Evolutionary conservation across 805 yeast genomes (phyloP), one percentile per base, ranked within the genome.

Genomic region (Zygosaccharomyces siamensis): DNA sequence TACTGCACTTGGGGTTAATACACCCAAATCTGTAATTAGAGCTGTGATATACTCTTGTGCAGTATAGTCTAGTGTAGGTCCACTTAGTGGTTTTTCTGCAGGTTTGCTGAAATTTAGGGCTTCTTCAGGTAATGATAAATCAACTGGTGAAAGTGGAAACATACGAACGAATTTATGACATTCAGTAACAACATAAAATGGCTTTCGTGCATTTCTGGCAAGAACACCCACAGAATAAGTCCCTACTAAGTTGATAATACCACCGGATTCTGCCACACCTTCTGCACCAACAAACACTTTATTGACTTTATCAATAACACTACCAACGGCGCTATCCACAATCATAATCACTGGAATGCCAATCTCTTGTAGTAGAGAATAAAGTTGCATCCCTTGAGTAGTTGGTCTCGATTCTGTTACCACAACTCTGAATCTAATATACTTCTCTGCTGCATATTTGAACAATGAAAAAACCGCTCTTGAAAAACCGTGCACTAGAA

Each of bases 241-340:
- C 5, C 99, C 99, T 53, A 93, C 83, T 57, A 86, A 90, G 68
- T 93, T 93, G 57, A 93, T 92, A 42, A 95, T 89, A 30, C 99
- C 99, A 48, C 99, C 99, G 65, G 95, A 85, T 72, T 93, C 99
- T 3, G 96, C 96, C 3, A 93, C 99, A 57, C 99, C 99, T 69
- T 93, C 99, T 1, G 99, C 99, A 47, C 99, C 99, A 56, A 93
- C 93, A 55, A 93, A 78, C 4, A 93, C 86, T 68, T 93, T 92
- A 70, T 92, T 95, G 11, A 90, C 89, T 66, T 86, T 86, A 66
- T 89, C 90, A 50, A 93, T 83, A 33, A 89, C 88, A 57, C 83
- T 89, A 0, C 98, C 98, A 11, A 92, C 97, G 6, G 96, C 95
- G 46, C 89, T 82, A 64, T 93, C 99, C 14, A 88, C 90, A 43